Conservation (phyloP, 2,329 filamentous ascomycete species). For the Pestalotiopsis sp. region DNA sequence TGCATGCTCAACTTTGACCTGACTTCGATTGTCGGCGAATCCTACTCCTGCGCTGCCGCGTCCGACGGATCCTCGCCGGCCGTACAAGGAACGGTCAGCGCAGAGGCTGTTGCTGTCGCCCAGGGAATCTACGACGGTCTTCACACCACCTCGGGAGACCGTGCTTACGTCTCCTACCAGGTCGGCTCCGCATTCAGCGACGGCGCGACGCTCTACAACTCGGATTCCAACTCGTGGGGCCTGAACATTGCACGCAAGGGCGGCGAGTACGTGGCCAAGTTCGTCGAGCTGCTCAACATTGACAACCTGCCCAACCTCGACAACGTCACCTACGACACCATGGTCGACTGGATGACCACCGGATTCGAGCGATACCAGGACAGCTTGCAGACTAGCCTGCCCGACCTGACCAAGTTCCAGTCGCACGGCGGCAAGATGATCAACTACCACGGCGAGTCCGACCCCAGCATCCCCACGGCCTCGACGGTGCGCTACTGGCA, state of each 20-base stretch:
- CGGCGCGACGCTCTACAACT: slow-evolving; percentile 29
- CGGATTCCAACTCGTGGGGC: slow-evolving; percentile 28
- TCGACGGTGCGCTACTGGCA: slow-evolving; percentile 58
- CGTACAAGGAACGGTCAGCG: slow-evolving; percentile 31
- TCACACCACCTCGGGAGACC: slow-evolving; percentile 28
- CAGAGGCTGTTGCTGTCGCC: slow-evolving; percentile 32
- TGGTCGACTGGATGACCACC: slow-evolving; percentile 51
- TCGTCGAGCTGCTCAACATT: slow-evolving; percentile 37
- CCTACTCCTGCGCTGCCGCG: slow-evolving; percentile 29
- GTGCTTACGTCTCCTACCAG: slow-evolving; percentile 34
- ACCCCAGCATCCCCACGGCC: slow-evolving; percentile 51
- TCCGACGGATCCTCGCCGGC: slow-evolving; percentile 27
- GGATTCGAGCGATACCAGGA: slow-evolving; percentile 24
- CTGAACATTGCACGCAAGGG: slow-evolving; percentile 29
- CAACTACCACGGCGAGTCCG: slow-evolving; percentile 60
- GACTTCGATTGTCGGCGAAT: slow-evolving; percentile 20
- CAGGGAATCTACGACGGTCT: slow-evolving; percentile 32
- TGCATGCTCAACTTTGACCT: slow-evolving; percentile 6
- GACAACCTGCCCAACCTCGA: slow-evolving; percentile 42
- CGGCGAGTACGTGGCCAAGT: slow-evolving; percentile 37
- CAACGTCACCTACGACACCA: slow-evolving; percentile 54
- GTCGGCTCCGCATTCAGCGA: slow-evolving; percentile 30
- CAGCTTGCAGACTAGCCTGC: slow-evolving; percentile 48
- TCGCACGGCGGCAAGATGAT: slow-evolving; percentile 55
- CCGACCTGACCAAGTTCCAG: slow-evolving; percentile 53